Base-by-base conservation (phyloP, 2,329 filamentous ascomycete species). In the Sphaerulina vaccinii region DNA sequence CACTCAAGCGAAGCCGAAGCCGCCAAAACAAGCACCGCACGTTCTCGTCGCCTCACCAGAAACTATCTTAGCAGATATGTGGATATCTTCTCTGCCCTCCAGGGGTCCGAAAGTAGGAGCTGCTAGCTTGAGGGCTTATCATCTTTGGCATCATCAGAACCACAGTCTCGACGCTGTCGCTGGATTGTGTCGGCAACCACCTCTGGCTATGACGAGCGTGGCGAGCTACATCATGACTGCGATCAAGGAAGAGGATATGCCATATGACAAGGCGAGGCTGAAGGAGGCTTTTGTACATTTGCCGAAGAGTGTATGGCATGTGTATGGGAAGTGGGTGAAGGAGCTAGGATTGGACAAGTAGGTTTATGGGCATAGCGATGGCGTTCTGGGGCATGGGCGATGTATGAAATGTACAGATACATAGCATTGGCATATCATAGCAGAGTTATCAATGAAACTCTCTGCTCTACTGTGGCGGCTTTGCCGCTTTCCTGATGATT, bases 71-170 rank as follows among this genome's bases (percentile, higher is more conserved):
- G 52, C 52, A 22, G 52, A 51, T 8, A 40, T 47, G 24, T 54
- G 52, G 52, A 21, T 54, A n/a, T 29, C 32, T 13, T 52, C 50
- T 15, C 43, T 47, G 3, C 36, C 50, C 6, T 42, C 50, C 5
- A 37, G 40, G 2, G 35, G 35, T 16, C 36, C 49, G 2, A 45
- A 24, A 38, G 43, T 53, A 23, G 51, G 40, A 21, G 41, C 16
- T 22, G 39, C 52, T 15, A 50, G 42, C 24, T 48, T 65, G 39
- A 76, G 81, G 11, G 75, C 82, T 1, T 88, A 87, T 61, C 80
- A 78, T 57, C 68, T 89, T 16, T 89, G 86, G 86, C 73, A 83
- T 49, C 76, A 82, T 51, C 66, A 75, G 6, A 70, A 73, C 10
- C 70, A 87, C 15, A 58, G 65, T 0, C 72, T 83, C 0, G 62